These are phyloP conservation scores for Mrakia blollopis DNA, from an alignment of 768 basidiomycete species.

Conservation along the genomic window DNA sequence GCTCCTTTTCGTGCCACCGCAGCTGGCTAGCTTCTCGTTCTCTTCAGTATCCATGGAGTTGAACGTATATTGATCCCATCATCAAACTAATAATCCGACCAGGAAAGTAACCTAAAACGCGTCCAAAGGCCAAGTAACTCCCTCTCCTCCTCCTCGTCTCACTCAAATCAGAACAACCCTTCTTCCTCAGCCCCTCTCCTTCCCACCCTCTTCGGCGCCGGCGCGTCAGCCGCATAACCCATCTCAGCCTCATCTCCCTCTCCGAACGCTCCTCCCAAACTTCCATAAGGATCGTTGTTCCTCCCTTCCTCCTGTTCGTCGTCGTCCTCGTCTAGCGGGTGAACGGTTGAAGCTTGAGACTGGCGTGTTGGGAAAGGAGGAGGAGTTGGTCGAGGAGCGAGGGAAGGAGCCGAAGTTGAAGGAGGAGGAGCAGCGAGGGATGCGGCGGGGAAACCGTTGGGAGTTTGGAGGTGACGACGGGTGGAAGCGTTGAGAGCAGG, in stretches of 20 bases:
- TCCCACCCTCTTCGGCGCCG: conserved; percentile 7
- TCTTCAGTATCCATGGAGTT: too few species aligned
- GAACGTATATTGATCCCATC: too few species aligned
- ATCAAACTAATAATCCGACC: too few species aligned
- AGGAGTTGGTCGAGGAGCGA: neutral
- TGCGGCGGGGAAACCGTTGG: conserved; percentile 20
- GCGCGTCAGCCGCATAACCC: conserved; percentile 1
- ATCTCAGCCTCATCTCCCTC: neutral
- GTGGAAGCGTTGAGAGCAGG: conserved; percentile 76
- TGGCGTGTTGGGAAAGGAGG: conserved; percentile 31
- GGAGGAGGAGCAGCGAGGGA: conserved; percentile 33
- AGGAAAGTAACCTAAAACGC: too few species aligned
- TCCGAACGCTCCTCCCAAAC: conserved; percentile 10
- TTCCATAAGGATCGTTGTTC: conserved; percentile 7
- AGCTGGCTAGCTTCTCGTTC: too few species aligned
- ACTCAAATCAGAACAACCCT: neutral
- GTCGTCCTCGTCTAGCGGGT: conserved; percentile 17
- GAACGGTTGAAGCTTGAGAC: neutral
- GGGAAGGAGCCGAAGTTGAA: neutral
- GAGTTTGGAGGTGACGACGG: conserved; percentile 45
- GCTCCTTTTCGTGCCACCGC: too few species aligned
- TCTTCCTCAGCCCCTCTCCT: neutral
- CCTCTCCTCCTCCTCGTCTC: too few species aligned
- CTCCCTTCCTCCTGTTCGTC: conserved; percentile 12
- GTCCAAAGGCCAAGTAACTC: too few species aligned